These are phyloP conservation scores for Botryotinia narcissicola DNA, from an alignment of 2,329 filamentous ascomycete genomes.

Conservation along the genomic window DNA sequence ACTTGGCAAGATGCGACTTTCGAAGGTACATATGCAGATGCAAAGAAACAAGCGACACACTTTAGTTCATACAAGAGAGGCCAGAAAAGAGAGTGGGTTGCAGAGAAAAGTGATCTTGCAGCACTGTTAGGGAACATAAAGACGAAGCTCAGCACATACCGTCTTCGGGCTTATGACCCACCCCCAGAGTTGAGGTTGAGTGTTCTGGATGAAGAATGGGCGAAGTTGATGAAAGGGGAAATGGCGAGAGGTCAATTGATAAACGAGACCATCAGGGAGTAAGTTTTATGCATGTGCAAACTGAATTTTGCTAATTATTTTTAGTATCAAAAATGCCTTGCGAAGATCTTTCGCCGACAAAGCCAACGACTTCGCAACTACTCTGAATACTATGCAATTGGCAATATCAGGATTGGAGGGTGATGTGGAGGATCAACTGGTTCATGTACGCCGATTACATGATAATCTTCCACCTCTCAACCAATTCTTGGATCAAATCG, in stretches of 20 bases:
- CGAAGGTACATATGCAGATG: conserved; percentile 87
- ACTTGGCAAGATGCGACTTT: conserved; percentile 79
- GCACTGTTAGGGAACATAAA: conserved; percentile 97
- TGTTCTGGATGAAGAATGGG: conserved; percentile 80
- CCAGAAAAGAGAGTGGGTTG: conserved; percentile 92
- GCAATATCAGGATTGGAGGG: conserved; percentile 97
- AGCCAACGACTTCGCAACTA: conserved; percentile 95
- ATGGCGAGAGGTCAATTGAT: conserved; percentile 88
- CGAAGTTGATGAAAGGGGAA: conserved; percentile 74
- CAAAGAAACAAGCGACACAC: conserved; percentile 77
- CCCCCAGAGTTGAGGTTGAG: conserved; percentile 80
- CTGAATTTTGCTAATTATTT: background rate
- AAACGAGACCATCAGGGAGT: conserved; percentile 97
- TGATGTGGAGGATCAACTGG: conserved; percentile 90
- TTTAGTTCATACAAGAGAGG: conserved; percentile 90
- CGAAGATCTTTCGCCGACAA: conserved; percentile 94
- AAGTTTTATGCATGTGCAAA: conserved; percentile 40
- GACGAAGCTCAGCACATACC: conserved; percentile 95
- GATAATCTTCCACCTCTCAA: conserved; percentile 87
- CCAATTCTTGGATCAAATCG: conserved; percentile 84
- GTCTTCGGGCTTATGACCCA: conserved; percentile 85
- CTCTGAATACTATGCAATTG: conserved; percentile 89
- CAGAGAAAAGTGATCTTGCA: conserved; percentile 93
- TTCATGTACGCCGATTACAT: conserved; percentile 81
- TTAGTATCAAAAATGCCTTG: conserved; percentile 88